These are phyloP conservation scores for Aspergillus neoniger DNA, from an alignment of 2,329 filamentous ascomycete species.

Conservation along the genomic window DNA sequence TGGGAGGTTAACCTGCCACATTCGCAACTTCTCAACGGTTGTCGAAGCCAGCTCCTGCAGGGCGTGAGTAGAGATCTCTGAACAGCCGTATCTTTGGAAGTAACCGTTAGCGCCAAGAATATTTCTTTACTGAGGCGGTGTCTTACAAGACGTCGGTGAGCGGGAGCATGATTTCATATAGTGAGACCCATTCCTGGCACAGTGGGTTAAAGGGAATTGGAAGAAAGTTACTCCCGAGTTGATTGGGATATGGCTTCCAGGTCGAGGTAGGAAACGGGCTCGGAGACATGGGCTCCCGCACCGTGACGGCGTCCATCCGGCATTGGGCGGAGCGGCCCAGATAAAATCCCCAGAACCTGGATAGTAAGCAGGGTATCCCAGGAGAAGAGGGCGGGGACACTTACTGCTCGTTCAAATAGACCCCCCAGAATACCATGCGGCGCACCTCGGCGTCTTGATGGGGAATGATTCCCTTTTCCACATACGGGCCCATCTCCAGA, in stretches of 20 bases:
- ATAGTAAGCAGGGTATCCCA: background rate
- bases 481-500: conserved; percentile 43
- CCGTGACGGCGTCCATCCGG: conserved; percentile 42
- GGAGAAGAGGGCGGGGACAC: background rate
- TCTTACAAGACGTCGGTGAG: conserved; percentile 5
- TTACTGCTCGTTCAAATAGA: conserved; percentile 46
- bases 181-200: conserved; percentile 2
- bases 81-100: conserved; percentile 33
- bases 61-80: conserved; percentile 35
- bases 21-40: background rate
- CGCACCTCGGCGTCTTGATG: conserved; percentile 44
- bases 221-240: conserved; percentile 29
- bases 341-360: conserved; percentile 47
- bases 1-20: background rate
- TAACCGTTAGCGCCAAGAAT: background rate
- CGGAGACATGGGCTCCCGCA: conserved; percentile 36
- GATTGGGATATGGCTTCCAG: conserved; percentile 34
- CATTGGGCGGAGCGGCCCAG: conserved; percentile 44
- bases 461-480: conserved; percentile 43
- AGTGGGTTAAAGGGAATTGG: background rate
- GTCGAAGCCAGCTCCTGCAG: conserved; percentile 28
- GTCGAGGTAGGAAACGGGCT: conserved; percentile 24
- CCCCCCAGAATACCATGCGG: conserved; percentile 46
- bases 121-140: background rate
- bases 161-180: conserved; percentile 6